Evolutionary conservation across 1,284 basidiomycete species (phyloP), one percentile per base, ranked within the genome.

Genomic region (Irpex sp.): DNA sequence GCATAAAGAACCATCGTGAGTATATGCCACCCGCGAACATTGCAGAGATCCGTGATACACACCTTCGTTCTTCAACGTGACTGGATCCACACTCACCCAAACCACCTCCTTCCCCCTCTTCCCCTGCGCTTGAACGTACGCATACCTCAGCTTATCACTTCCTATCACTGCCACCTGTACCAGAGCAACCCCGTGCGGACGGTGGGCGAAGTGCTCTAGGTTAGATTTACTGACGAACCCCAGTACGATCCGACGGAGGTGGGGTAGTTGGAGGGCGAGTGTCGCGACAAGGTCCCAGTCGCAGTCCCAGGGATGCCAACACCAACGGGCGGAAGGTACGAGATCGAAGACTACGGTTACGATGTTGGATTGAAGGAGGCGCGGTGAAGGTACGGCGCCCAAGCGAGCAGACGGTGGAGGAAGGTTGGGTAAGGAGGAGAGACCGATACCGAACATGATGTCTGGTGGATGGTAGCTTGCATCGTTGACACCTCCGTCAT

Each of bases 231-330:
- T 56, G 11, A 56, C 54, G 54, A 56, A 56, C 8, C 54, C 19
- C 9, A 56, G 54, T 8, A 56, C 54, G 1, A 56, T 13, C 4
- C 54, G 34, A 34, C 13, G 54, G 4, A 56, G 54, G 8, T 56
- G 31, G 6, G 54, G 54, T 3, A 56, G 34, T 21, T 56, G 7
- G 13, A 37, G 34, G 6, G 51, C 54, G 54, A 56, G 54, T 4
- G 21, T 36, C 3, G 26, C 54, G 54, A 56, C 8, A 13, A 7
- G 8, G 8, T 31, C 34, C 54, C 54, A 56, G 54, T 56, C 34
- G 54, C 54, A 56, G 11, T 56, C 54, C 54, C 54, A 56, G 9
- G 54, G 54, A 36, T 56, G 54, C 54, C 54, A 56, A 34, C 54
- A 56, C 26, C 54, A 56, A 5, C 54, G 54, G 1, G 54, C 54